These are phyloP conservation scores for Thraustochytrium striatum DNA, from an alignment of 352 stramenopile genomes.

Conservation along the genomic window DNA sequence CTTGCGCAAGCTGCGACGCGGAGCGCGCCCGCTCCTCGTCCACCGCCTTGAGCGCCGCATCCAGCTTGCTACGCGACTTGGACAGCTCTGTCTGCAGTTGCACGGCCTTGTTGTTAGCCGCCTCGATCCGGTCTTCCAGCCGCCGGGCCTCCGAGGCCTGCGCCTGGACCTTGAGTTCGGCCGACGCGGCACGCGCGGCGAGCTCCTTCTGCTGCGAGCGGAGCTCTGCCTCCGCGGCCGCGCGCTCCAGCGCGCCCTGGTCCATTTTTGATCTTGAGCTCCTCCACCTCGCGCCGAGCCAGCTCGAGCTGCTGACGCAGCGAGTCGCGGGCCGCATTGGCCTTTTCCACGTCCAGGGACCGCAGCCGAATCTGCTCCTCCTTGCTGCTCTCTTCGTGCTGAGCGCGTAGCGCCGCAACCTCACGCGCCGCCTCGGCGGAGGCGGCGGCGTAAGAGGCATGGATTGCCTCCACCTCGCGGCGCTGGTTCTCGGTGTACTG, in stretches of 20 bases:
- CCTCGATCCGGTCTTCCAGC: conserved; percentile 11
- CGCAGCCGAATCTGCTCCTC: conserved; percentile 56
- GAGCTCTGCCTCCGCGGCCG: not conserved
- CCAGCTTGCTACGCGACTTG: not conserved
- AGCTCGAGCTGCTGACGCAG: conserved; percentile 65
- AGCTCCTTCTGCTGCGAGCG: not conserved
- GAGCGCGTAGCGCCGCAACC: conserved; percentile 63
- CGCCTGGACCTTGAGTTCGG: not conserved
- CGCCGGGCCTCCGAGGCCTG: not conserved
- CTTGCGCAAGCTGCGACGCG: not conserved
- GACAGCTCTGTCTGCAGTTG: conserved; percentile 5
- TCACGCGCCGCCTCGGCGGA: too few relatives aligned
- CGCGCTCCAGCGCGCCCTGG: not conserved
- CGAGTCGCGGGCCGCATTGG: conserved; percentile 61
- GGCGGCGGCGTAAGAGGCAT: conserved; percentile 66
- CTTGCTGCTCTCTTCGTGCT: conserved; percentile 63
- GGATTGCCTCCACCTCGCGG: conserved; percentile 68
- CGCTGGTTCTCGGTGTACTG: conserved; percentile 69
- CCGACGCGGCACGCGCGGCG: not conserved
- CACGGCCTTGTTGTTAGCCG: not conserved
- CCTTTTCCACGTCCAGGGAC: conserved; percentile 48
- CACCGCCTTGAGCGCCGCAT: not conserved
- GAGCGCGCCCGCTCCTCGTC: conserved; percentile 10
- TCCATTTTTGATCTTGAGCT: not conserved
- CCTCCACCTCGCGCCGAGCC: not conserved